Evolutionary conservation across 2,329 filamentous ascomycete species (phyloP), one percentile per base, ranked within the genome.

Genomic region (Diaporthe eres): DNA sequence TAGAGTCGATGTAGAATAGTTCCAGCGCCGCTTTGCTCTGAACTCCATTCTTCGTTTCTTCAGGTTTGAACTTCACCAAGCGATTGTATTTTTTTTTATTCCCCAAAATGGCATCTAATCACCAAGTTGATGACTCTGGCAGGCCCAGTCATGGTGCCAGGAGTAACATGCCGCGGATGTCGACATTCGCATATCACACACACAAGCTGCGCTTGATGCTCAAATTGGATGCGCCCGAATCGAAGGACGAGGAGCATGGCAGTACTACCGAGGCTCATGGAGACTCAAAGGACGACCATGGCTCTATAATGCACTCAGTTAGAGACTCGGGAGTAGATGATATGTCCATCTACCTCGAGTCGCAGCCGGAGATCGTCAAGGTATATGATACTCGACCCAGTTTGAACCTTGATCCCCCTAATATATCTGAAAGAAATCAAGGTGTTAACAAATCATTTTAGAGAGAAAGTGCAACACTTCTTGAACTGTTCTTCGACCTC

Each of bases 181-280:
- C 63, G 9, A 68, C 63, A 68, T 68, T 68, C 22, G 44, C 44
- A 1, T 68, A 68, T 22, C 63, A 68, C 31, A 67, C 61, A 15
- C 61, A 68, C 31, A 68, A 68, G 63, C 63, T 68, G 31, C 63
- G 63, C 44, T 51, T 68, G 44, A 68, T 68, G 63, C 63, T 68
- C 31, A 68, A 68, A 17, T 25, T 68, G 12, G 63, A 53, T 39
- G 31, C 22, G 5, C 63, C 63, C 2, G 31, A 39, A 7, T 19
- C 37, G 13, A 51, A 68, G 44, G 44, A 68, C 22, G 63, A 68
- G 31, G 63, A 68, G 44, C 28, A 53, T 51, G 31, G 19, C 17
- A 39, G 31, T 39, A 6, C 63, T 25, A 25, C 22, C 19, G 19
- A 37, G 44, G 31, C 63, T 25, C 63, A 68, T 9, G 37, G 12